These are phyloP conservation scores for Lycium barbarum DNA, from an alignment of 257 asterid species.

Conservation along the genomic window DNA sequence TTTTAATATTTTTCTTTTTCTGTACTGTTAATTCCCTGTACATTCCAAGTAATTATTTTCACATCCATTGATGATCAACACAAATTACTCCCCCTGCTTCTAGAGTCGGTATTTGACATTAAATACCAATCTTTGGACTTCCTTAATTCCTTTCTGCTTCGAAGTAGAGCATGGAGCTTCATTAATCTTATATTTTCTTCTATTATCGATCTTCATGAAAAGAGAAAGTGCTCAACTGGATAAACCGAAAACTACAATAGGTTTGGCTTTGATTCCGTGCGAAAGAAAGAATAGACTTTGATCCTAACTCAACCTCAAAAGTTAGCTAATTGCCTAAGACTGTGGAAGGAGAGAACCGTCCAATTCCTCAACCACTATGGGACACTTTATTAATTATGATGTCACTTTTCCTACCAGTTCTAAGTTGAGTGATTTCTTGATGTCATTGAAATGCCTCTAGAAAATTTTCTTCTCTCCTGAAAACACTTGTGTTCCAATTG, in stretches of 20 bases:
- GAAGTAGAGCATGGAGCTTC: conserved; percentile 4
- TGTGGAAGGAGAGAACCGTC: conserved; percentile 4
- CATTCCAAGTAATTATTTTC: neutral
- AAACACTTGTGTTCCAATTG: neutral
- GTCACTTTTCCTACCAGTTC: neutral
- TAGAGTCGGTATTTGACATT: neutral
- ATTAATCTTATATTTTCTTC: neutral
- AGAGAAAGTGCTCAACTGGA: conserved; percentile 5
- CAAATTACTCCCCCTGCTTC: neutral
- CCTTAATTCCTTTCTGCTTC: neutral
- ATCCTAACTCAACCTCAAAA: neutral
- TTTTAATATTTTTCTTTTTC: neutral
- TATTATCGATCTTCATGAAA: neutral
- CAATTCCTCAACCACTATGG: neutral
- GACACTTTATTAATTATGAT: neutral
- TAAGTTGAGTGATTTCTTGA: neutral
- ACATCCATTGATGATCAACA: neutral
- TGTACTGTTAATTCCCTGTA: neutral
- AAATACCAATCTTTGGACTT: conserved; percentile 9
- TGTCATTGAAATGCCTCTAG: neutral
- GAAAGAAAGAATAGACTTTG: neutral
- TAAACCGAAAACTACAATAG: conserved; percentile 14
- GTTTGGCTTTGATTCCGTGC: neutral
- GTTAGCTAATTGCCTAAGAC: conserved; percentile 13
- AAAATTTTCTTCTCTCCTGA: neutral